Evolutionary conservation across 2,329 filamentous ascomycete species (phyloP), one percentile per base, ranked within the genome.

Genomic region (Colletotrichum simmondsii): DNA sequence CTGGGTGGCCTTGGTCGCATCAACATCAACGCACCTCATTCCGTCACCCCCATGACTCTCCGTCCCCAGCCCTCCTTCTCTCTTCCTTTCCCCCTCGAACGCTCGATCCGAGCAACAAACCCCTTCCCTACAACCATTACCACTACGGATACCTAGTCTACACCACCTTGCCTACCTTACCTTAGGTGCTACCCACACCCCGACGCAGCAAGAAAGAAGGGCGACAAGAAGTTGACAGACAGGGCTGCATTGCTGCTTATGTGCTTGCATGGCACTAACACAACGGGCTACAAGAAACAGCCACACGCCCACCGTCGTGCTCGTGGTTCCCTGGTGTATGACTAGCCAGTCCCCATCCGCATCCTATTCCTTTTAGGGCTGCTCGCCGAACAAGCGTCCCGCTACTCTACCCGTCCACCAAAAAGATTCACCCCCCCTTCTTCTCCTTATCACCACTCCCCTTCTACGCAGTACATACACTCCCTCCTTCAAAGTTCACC

Each of bases 301-400:
- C 65, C 58, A 68, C 65, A 53, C 52, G 58, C 69, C 65, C 68
- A 58, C 58, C 65, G 65, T 68, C 53, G 58, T 54, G 58, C 37
- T 63, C 37, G 37, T 19, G 16, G 14, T 12, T 42, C 53, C 53
- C 53, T 63, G 65, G 65, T 60, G 58, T 53, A 58, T 24, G 62
- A 32, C 69, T 72, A 72, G 65, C 59, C 69, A 72, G 65, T 68
- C 32, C 58, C 42, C 42, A 35, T 69, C 69, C 65, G 59, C 52
- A 59, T 72, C 42, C 65, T 68, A 72, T 69, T 68, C 69, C 69
- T 59, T 22, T 72, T 69, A 69, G 58, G 65, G 69, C 69, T 68
- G 58, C 65, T 35, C 30, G 69, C 69, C 69, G 65, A 71, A 32
- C 30, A 14, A 65, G 53, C 46, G 63, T 71, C 56, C 63, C 63